Evolutionary conservation across 2,329 filamentous ascomycete genomes (phyloP).

Genomic region (Elsinoe fawcettii): DNA sequence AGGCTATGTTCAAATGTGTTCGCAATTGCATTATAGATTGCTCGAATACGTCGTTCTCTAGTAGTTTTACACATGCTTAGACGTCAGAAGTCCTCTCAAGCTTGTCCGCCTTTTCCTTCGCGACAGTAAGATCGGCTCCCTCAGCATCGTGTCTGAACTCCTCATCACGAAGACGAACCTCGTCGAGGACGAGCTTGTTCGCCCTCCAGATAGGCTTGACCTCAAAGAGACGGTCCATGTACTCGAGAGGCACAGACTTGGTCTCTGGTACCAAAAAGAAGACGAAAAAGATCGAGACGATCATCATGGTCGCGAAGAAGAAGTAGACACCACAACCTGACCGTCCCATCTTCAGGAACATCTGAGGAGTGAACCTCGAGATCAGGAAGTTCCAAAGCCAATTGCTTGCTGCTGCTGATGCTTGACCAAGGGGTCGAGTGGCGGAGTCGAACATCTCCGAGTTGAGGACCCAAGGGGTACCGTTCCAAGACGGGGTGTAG

Average conservation of each 20-base stretch:
- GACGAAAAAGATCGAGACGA: slow-evolving; percentile 38
- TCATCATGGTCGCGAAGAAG: slow-evolving; percentile 43
- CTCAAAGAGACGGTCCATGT: slow-evolving; percentile 41
- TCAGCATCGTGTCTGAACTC: slow-evolving; percentile 37
- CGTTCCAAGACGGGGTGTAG: slow-evolving; percentile 51
- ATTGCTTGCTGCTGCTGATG: slow-evolving; percentile 62
- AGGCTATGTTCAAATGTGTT: too few species aligned
- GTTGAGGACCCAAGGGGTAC: slow-evolving; percentile 67
- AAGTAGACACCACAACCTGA: slow-evolving; percentile 35
- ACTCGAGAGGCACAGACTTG: slow-evolving; percentile 39
- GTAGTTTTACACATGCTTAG: background rate
- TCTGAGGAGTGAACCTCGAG: slow-evolving; percentile 58
- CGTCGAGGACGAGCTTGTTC: slow-evolving; percentile 33
- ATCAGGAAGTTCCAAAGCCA: slow-evolving; percentile 69
- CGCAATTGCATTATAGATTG: background rate
- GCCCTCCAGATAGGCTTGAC: slow-evolving; percentile 37
- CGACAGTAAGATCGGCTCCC: slow-evolving; percentile 28
- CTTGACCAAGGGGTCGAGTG: slow-evolving; percentile 61
- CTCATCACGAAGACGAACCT: slow-evolving; percentile 29
- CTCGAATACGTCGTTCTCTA: background rate
- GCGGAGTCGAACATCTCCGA: slow-evolving; percentile 66
- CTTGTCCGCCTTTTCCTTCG: slow-evolving; percentile 32
- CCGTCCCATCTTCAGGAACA: slow-evolving; percentile 42
- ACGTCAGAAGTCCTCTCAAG: slow-evolving; percentile 21
- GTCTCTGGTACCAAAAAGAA: slow-evolving; percentile 39